Evolutionary conservation across 192 early-diverging fungal genomes (phyloP), one percentile per base, ranked within the genome.

Genomic region (Coemansia sp.): DNA sequence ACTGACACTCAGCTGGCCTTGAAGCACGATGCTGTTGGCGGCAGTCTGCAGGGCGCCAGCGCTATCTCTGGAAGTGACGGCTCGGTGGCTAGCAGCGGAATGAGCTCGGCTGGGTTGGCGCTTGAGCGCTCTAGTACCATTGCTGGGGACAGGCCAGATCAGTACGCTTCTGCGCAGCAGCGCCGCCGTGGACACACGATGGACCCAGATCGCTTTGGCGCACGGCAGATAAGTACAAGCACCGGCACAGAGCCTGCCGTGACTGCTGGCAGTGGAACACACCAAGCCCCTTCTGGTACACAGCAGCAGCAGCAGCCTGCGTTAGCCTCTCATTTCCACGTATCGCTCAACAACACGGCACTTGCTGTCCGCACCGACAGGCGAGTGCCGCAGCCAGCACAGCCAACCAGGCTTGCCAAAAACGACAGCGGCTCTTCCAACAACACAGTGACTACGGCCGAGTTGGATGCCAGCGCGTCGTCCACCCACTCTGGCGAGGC

Each of bases 121-220:
- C 36, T 57, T 1, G 75, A 68, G 55, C 65, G 65, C 40, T 52
- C 42, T 8, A 37, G 53, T 26, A 37, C 41, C 17, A 53, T 53
- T 37, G 41, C 41, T 11, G 37, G 34, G 1, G 68, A 63, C 8
- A 46, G 15, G 1, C 18, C 59, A 2, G 46, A 39, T 19, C 56
- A 57, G 17, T 34, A 44, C 3, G 4, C 63, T 14, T 34, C 43
- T 4, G 29, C 29, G 7, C 29, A 32, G 15, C 65, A 68, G 26
- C 68, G 68, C 14, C 68, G 75, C 18, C 65, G 75, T 14, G 75
- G 75, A 3, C 75, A 53, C 32, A 78, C 75, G 0, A 48, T 78
- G 55, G 75, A 72, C 17, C 69, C 69, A 0, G 75, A 78, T 22
- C 62, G 65, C 22, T 63, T 72, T 38, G 57, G 40, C 12, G 22